phyloP scores from a whole-genome alignment of 2,329 filamentous ascomycete genomes.

The Immersiporthe knoxdaviesiana region DNA sequence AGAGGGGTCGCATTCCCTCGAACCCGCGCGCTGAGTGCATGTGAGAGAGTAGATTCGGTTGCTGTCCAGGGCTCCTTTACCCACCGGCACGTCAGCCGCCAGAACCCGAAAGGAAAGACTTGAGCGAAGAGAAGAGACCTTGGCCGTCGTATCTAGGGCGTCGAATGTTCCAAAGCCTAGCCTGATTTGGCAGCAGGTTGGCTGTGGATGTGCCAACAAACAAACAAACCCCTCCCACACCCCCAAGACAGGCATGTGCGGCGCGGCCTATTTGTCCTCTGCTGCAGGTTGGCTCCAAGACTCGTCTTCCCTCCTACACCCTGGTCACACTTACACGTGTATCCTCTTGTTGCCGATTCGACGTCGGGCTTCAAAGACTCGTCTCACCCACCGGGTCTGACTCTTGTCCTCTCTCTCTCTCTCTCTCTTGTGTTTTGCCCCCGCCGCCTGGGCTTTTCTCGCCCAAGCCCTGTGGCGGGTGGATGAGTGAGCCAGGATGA shows the following conservation, averaged over 20 bases:
- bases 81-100: background rate
- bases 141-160: background rate
- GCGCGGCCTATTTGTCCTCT: background rate
- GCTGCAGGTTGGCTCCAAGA: background rate
- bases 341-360: background rate
- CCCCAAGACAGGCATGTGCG: slow-evolving; percentile 3
- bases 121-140: too few relatives aligned
- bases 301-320: background rate
- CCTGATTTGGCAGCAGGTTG: slow-evolving; percentile 3
- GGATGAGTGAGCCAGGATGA: background rate
- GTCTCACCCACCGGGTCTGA: background rate
- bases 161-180: background rate
- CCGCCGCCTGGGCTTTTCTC: background rate
- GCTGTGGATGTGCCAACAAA: background rate
- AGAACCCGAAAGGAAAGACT: background rate
- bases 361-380: background rate
- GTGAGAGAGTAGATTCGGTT: too few relatives aligned
- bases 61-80: too few relatives aligned
- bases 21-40: background rate
- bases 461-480: background rate
- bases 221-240: background rate
- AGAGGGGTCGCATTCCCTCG: background rate
- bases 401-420: background rate
- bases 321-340: slow-evolving; percentile 4
- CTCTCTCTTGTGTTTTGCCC: too few relatives aligned